phyloP scores from a whole-genome alignment of 2,329 filamentous ascomycete species.

The Xylariaceae sp. region DNA sequence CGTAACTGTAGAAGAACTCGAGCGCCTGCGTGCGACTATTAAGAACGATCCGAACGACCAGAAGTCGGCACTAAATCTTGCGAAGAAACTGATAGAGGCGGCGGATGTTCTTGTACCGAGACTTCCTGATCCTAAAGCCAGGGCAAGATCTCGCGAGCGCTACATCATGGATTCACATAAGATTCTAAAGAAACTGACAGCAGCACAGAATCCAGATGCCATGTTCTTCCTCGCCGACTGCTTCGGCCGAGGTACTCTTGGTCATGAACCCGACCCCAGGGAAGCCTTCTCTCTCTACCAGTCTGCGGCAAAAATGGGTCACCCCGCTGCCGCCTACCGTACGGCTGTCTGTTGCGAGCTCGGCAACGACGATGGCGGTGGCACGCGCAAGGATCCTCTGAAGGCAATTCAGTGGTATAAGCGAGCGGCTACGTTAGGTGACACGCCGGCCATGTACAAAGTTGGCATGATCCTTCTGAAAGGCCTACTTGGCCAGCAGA shows the following conservation, averaged over 20 bases:
- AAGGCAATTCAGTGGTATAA: slow-evolving; percentile 99
- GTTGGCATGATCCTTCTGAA: slow-evolving; percentile 94
- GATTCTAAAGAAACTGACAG: slow-evolving; percentile 80
- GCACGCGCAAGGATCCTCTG: slow-evolving; percentile 80
- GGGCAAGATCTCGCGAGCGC: slow-evolving; percentile 71
- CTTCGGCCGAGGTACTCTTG: slow-evolving; percentile 74
- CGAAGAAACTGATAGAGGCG: slow-evolving; percentile 82
- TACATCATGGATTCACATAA: slow-evolving; percentile 86
- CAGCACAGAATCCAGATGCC: slow-evolving; percentile 68
- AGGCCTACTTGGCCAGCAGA: slow-evolving; percentile 80
- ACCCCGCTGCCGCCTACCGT: slow-evolving; percentile 82
- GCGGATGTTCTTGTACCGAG: slow-evolving; percentile 64
- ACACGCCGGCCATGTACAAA: slow-evolving; percentile 96
- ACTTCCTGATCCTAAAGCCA: slow-evolving; percentile 63
- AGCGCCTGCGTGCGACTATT: slow-evolving; percentile 63
- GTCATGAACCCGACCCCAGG: slow-evolving; percentile 75
- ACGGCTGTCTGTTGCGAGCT: slow-evolving; percentile 97
- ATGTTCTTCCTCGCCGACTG: slow-evolving; percentile 94
- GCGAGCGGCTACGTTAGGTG: slow-evolving; percentile 81
- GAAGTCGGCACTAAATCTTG: slow-evolving; percentile 64
- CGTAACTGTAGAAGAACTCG: slow-evolving; percentile 74
- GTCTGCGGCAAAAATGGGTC: slow-evolving; percentile 82
- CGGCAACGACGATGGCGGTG: slow-evolving; percentile 87
- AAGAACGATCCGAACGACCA: slow-evolving; percentile 69
- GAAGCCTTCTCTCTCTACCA: slow-evolving; percentile 94